phyloP scores from a whole-genome alignment of 2,329 filamentous ascomycete species.

The Metarhizium album region DNA sequence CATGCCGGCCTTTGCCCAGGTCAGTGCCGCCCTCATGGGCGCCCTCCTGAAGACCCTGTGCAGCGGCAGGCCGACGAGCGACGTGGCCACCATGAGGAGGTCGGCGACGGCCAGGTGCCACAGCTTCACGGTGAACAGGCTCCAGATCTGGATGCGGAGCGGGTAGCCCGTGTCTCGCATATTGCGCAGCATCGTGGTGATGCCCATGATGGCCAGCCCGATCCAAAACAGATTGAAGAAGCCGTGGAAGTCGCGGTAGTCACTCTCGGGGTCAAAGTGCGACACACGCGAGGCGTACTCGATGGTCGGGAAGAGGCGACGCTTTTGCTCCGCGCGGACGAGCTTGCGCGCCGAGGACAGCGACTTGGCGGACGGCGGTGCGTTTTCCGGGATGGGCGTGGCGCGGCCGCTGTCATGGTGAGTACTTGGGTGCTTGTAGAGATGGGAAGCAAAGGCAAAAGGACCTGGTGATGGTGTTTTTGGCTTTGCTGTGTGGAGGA shows the following conservation, averaged over 20 bases:
- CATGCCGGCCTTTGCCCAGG: constrained; percentile 72
- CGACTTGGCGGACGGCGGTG: constrained; percentile 81
- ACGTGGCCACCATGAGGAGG: constrained; percentile 71
- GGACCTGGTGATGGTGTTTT: constrained; percentile 5
- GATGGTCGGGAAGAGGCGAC: constrained; percentile 83
- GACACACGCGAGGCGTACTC: constrained; percentile 86
- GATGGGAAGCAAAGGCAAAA: not conserved
- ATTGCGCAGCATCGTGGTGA: constrained; percentile 87
- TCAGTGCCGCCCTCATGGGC: constrained; percentile 41
- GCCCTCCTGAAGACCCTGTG: constrained; percentile 54
- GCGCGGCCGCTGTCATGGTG: constrained; percentile 54
- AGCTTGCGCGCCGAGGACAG: constrained; percentile 79
- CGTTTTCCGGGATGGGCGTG: constrained; percentile 77
- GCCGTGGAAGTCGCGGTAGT: constrained; percentile 88
- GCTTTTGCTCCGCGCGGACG: constrained; percentile 67
- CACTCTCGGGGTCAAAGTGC: constrained; percentile 86
- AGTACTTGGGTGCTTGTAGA: not conserved
- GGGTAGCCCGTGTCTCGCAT: constrained; percentile 88
- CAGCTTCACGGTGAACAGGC: constrained; percentile 76
- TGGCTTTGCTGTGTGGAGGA: not conserved
- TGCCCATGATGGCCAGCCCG: constrained; percentile 88
- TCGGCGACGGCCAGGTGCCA: constrained; percentile 80
- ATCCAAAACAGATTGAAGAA: constrained; percentile 99
- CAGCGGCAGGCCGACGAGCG: constrained; percentile 59
- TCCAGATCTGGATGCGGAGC: constrained; percentile 78